Base-by-base conservation (phyloP, 2,329 filamentous ascomycete genomes). In the Pseudopithomyces chartarum region DNA sequence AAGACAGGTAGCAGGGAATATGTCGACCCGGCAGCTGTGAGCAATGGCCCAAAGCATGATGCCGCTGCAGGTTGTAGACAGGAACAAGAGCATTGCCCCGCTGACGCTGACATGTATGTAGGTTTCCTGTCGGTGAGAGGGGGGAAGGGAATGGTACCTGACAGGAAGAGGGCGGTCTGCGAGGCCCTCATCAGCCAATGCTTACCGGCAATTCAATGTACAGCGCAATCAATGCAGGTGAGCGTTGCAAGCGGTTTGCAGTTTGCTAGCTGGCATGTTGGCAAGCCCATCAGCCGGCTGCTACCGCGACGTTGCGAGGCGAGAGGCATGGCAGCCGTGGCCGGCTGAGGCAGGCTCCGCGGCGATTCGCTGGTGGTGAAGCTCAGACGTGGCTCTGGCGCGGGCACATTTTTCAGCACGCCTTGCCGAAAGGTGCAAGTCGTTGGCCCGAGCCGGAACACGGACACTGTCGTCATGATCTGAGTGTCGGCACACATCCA, bases 401-500 rank as follows among this genome's bases (percentile, higher is more conserved):
- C 45, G 32, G 32, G 19, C 38, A 12, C 42, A 33, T 38, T 51
- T 49, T 49, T 49, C 55, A 59, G 66, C 55, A 48, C 60, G 52
- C 50, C 19, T 44, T 58, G 65, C 66, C 65, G 61, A 62, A 47
- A 58, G 59, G 48, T 60, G 20, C n/a, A n/a, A 23, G 40, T 43
- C 19, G 40, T 23, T 11, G 10, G 61, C 62, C 62, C 63, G 61
- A 60, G 61, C 62, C 58, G 59, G 61, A 47, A 56, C 57, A 53
- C 38, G 56, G 36, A 29, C 26, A 49, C 53, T 68, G 57, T 70
- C 71, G 71, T 73, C 69, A 73, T 74, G 67, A 71, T 73, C 57
- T 62, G 62, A 68, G 43, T 51, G 26, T 52, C 52, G 47, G 54
- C 26, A 59, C 56, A 45, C 57, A 61, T 58, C 58, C 60, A 59